phyloP scores from a whole-genome alignment of 2,329 filamentous ascomycete species.

The Aspergillus flavus region DNA sequence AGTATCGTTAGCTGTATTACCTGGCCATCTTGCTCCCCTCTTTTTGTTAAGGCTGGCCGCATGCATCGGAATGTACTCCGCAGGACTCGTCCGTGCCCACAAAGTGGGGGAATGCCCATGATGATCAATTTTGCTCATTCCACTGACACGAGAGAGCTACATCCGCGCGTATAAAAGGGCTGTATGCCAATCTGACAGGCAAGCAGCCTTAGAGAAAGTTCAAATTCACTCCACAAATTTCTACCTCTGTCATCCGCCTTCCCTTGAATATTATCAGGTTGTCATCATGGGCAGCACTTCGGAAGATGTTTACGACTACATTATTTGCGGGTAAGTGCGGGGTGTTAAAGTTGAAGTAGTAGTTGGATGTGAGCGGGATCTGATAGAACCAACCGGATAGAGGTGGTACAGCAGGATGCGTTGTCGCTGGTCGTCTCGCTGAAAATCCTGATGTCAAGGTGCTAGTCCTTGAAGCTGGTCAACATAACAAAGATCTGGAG shows the following conservation, averaged over 20 bases:
- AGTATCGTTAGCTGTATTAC: background rate
- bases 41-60: background rate
- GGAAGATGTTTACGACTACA: conserved; percentile 29
- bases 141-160: background rate
- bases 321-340: conserved; percentile 32
- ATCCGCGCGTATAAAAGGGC: background rate
- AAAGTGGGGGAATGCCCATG: background rate
- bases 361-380: background rate
- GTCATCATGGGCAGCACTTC: background rate
- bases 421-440: conserved; percentile 51
- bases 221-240: background rate
- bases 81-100: background rate
- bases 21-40: background rate
- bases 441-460: conserved; percentile 47
- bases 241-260: too few relatives aligned
- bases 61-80: background rate
- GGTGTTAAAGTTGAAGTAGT: background rate
- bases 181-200: background rate
- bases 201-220: background rate
- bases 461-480: conserved; percentile 53
- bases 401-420: conserved; percentile 53
- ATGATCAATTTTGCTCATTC: background rate
- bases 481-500: conserved; percentile 47
- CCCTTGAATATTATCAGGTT: background rate
- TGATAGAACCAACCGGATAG: conserved; percentile 23